These are phyloP conservation scores for Pseudomassariella vexata DNA, from an alignment of 2,329 filamentous ascomycete genomes.

Conservation along the genomic window DNA sequence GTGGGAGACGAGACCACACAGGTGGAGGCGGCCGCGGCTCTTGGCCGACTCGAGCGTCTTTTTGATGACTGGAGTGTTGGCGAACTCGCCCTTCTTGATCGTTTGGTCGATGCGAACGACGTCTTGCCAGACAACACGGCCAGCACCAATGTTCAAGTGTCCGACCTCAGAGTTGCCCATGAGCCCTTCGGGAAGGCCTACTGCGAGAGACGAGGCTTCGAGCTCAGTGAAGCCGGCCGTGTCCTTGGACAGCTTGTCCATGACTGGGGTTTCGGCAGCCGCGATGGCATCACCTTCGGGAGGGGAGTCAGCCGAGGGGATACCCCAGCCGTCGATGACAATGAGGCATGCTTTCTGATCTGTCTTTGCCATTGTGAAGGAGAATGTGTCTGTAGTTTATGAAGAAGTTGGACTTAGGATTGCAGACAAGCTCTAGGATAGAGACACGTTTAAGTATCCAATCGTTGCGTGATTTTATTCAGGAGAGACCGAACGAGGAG, in stretches of 20 bases:
- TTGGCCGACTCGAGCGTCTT: constrained; percentile 73
- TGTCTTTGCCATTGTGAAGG: constrained; percentile 3
- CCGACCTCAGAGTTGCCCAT: constrained; percentile 99
- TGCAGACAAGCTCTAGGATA: no score
- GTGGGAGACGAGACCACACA: constrained; percentile 88
- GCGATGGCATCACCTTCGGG: constrained; percentile 93
- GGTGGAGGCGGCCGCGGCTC: constrained; percentile 86
- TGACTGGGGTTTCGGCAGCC: constrained; percentile 85
- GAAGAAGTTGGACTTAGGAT: no score
- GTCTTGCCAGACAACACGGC: constrained; percentile 97
- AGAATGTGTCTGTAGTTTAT: no score
- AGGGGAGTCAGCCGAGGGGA: constrained; percentile 73
- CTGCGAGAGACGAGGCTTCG: constrained; percentile 91
- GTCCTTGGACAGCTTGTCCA: constrained; percentile 85
- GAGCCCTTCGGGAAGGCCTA: constrained; percentile 90
- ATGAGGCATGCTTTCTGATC: constrained; percentile 44
- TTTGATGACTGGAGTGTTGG: constrained; percentile 71
- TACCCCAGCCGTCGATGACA: constrained; percentile 99
- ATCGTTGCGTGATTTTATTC: no score
- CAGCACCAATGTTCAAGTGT: constrained; percentile 96
- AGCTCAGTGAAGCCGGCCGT: constrained; percentile 84
- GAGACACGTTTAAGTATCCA: no score
- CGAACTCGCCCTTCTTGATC: constrained; percentile 78
- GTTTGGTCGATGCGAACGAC: constrained; percentile 93
- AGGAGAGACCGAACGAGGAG: no score